Conservation (phyloP, 2,329 filamentous ascomycete species). For the Metarhizium sp. region DNA sequence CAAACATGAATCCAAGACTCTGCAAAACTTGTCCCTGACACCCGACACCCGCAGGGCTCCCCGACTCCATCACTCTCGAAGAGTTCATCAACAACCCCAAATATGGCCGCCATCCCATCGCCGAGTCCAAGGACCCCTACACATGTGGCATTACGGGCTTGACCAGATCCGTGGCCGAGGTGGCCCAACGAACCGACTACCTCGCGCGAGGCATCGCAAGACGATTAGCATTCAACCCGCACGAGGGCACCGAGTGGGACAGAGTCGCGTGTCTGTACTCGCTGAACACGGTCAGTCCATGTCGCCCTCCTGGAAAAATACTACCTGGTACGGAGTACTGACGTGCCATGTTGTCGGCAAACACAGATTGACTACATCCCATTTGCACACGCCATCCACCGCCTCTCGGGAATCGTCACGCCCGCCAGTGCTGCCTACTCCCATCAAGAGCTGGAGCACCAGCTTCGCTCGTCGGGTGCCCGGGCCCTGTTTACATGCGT, state of each 20-base stretch:
- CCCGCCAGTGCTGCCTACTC: slow-evolving; percentile 71
- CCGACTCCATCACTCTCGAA: slow-evolving; percentile 64
- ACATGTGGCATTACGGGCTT: slow-evolving; percentile 67
- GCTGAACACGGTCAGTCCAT: slow-evolving; percentile 59
- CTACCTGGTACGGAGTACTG: not conserved
- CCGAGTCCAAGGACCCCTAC: slow-evolving; percentile 59
- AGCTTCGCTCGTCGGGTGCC: slow-evolving; percentile 59
- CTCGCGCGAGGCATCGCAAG: slow-evolving; percentile 61
- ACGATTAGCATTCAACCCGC: slow-evolving; percentile 61
- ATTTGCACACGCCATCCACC: slow-evolving; percentile 63
- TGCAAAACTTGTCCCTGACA: not conserved
- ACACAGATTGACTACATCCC: slow-evolving; percentile 64
- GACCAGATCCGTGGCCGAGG: slow-evolving; percentile 53
- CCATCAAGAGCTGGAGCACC: slow-evolving; percentile 58
- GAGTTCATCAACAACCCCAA: slow-evolving; percentile 70
- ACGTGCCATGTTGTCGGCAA: not conserved
- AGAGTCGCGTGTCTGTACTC: slow-evolving; percentile 70
- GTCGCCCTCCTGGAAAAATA: not conserved
- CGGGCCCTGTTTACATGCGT: slow-evolving; percentile 64
- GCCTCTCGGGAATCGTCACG: slow-evolving; percentile 63
- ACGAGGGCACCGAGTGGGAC: slow-evolving; percentile 68
- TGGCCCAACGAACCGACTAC: slow-evolving; percentile 55
- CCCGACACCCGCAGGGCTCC: slow-evolving; percentile 36
- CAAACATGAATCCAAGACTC: not conserved
- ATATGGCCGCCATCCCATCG: slow-evolving; percentile 56